phyloP scores from a whole-genome alignment of 495 filamentous ascomycete genomes.

The Hypoxylon rickii region DNA sequence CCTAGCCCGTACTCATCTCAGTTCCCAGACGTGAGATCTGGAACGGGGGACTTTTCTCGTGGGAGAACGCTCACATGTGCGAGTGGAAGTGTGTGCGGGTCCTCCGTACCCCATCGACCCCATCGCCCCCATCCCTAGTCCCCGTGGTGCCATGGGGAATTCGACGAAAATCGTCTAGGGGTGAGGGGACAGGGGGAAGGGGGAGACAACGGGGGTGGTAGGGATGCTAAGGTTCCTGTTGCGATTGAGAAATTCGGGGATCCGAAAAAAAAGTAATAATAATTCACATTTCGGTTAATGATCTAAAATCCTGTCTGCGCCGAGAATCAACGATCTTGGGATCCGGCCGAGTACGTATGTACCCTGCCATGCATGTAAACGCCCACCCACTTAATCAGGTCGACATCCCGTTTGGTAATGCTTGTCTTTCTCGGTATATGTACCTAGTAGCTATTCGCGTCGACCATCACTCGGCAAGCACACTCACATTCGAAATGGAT shows the following conservation, averaged over 20 bases:
- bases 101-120: slow-evolving; percentile 28
- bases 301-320: slow-evolving; percentile 29
- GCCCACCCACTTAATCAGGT: slow-evolving; percentile 19
- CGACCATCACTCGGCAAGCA: slow-evolving; percentile 17
- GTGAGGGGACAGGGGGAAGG: slow-evolving; percentile 3
- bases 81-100: slow-evolving; percentile 19
- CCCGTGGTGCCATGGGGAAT: slow-evolving; percentile 33
- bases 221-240: slow-evolving; percentile 3
- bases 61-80: slow-evolving; percentile 27
- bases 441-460: not conserved
- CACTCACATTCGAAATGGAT: slow-evolving; percentile 5
- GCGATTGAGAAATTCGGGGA: slow-evolving; percentile 11
- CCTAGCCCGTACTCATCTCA: slow-evolving; percentile 29
- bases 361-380: slow-evolving; percentile 8
- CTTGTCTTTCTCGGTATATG: not conserved
- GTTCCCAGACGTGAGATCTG: slow-evolving; percentile 29
- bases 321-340: slow-evolving; percentile 22
- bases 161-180: slow-evolving; percentile 3
- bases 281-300: slow-evolving; percentile 35
- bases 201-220: not conserved
- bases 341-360: slow-evolving; percentile 11
- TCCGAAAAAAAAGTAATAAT: slow-evolving; percentile 5
- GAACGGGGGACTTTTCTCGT: slow-evolving; percentile 25
- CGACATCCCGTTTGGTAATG: slow-evolving; percentile 15
- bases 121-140: slow-evolving; percentile 24